Evolutionary conservation across 768 basidiomycete species (phyloP).

Genomic region (Boletus bicolor): DNA sequence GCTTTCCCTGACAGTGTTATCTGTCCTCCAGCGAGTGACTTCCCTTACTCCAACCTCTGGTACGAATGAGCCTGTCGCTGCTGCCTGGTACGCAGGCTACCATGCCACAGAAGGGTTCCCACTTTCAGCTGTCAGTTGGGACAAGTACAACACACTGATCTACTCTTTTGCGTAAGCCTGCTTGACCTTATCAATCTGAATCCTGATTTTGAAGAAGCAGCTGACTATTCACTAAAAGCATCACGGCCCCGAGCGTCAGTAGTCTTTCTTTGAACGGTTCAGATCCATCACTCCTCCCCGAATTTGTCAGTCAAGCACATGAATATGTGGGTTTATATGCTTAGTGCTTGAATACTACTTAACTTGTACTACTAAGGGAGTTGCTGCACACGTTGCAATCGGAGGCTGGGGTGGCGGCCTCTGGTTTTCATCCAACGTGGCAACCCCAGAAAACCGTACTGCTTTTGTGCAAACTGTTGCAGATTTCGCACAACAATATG

Average conservation of each 20-base stretch:
- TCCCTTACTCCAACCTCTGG: neutral
- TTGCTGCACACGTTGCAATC: constrained; percentile 55
- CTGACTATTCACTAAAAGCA: constrained; percentile 18
- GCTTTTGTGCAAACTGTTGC: constrained; percentile 61
- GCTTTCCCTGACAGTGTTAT: neutral
- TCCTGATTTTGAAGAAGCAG: too few relatives aligned
- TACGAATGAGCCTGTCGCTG: constrained; percentile 34
- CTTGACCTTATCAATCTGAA: too few relatives aligned
- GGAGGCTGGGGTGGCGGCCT: constrained; percentile 70
- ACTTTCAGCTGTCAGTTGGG: constrained; percentile 55
- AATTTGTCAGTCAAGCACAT: constrained; percentile 51
- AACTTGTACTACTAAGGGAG: constrained; percentile 37
- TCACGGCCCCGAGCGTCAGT: constrained; percentile 32
- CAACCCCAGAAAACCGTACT: constrained; percentile 53
- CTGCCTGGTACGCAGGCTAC: constrained; percentile 69
- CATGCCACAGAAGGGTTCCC: constrained; percentile 51
- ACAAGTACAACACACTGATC: constrained; percentile 66
- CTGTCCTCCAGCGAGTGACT: neutral
- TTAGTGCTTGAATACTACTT: neutral
- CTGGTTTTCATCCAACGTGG: constrained; percentile 62
- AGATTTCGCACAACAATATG: constrained; percentile 45
- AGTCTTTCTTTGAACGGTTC: constrained; percentile 38
- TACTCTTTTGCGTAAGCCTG: constrained; percentile 61
- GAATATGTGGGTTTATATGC: constrained; percentile 27
- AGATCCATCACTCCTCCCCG: constrained; percentile 47